A percentile compares a stretch with the other conserved stretches of the same genome.
Evolutionary conservation across 2,329 filamentous ascomycete species (phyloP).

Genomic region (Aspergillus versicolor): DNA sequence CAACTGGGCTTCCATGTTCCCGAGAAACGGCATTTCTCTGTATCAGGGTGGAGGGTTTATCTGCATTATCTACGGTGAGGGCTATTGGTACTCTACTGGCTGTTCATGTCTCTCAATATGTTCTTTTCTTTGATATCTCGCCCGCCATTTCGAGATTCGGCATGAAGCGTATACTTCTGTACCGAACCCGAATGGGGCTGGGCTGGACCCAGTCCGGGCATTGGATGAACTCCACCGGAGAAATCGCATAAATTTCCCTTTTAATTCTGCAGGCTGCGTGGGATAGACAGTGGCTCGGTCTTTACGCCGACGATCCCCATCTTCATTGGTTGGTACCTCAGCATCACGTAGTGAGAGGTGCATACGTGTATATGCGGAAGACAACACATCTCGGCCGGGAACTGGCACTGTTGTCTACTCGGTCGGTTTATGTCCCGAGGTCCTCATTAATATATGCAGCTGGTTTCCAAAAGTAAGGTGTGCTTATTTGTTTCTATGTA

Average conservation of each 20-base stretch:
- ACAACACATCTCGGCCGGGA: neutral
- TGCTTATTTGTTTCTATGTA: neutral
- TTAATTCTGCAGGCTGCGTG: neutral
- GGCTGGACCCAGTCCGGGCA: neutral
- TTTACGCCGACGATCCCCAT: neutral
- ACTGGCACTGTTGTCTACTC: too few relatives aligned
- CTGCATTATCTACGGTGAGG: too few relatives aligned
- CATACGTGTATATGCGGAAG: neutral
- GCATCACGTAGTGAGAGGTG: neutral
- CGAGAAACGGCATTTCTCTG: neutral
- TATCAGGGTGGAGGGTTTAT: too few relatives aligned
- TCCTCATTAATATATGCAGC: neutral
- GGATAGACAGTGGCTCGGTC: neutral
- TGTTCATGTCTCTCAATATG: neutral
- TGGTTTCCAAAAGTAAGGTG: neutral
- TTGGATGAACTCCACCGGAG: neutral
- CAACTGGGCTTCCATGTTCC: neutral
- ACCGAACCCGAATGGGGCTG: neutral
- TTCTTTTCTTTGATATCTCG: neutral
- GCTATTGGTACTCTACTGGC: neutral
- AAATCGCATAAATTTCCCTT: conserved; percentile 5
- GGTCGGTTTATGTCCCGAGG: too few relatives aligned
- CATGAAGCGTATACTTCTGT: neutral
- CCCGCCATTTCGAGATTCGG: neutral
- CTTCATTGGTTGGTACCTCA: neutral